A percentile compares a stretch with the other conserved stretches of the same genome.
Evolutionary conservation across 805 yeast genomes (phyloP).

Genomic region (Priceomyces fermenticarens): DNA sequence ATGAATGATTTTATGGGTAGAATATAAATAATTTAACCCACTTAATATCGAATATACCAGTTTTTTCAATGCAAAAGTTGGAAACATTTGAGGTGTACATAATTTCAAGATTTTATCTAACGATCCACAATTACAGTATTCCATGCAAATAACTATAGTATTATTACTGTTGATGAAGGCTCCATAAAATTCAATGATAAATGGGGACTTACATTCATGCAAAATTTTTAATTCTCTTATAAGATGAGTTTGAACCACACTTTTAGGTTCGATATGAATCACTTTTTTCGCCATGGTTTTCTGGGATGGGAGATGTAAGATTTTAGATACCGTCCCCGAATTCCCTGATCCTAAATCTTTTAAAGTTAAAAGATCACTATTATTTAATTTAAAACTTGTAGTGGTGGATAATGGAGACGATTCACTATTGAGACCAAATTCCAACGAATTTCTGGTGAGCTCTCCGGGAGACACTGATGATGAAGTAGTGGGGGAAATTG

Average conservation of each 20-base stretch:
- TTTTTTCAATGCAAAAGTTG: slow-evolving; percentile 66
- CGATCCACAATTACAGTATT: slow-evolving; percentile 93
- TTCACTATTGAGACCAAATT: slow-evolving; percentile 7
- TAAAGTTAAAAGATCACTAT: slow-evolving; percentile 68
- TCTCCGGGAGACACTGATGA: slow-evolving; percentile 18
- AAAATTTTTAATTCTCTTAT: slow-evolving; percentile 84
- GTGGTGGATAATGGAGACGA: slow-evolving; percentile 35
- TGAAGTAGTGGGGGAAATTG: slow-evolving; percentile 41
- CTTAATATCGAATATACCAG: slow-evolving; percentile 73
- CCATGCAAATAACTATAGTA: slow-evolving; percentile 90
- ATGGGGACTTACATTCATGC: slow-evolving; percentile 84
- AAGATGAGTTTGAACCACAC: slow-evolving; percentile 75
- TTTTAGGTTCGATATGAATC: slow-evolving; percentile 81
- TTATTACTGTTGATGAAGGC: slow-evolving; percentile 65
- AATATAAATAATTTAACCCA: slow-evolving; percentile 80
- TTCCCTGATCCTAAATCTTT: slow-evolving; percentile 88
- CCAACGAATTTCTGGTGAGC: slow-evolving; percentile 1
- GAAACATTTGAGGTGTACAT: slow-evolving; percentile 33
- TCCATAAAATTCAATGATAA: slow-evolving; percentile 87
- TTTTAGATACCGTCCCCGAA: slow-evolving; percentile 89
- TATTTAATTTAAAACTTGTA: slow-evolving; percentile 25
- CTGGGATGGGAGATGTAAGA: slow-evolving; percentile 84
- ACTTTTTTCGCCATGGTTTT: slow-evolving; percentile 87
- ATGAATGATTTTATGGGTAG: slow-evolving; percentile 84
- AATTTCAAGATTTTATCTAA: slow-evolving; percentile 75